Evolutionary conservation across 1,284 basidiomycete species (phyloP).

Genomic region (Ustilago trichophora): DNA sequence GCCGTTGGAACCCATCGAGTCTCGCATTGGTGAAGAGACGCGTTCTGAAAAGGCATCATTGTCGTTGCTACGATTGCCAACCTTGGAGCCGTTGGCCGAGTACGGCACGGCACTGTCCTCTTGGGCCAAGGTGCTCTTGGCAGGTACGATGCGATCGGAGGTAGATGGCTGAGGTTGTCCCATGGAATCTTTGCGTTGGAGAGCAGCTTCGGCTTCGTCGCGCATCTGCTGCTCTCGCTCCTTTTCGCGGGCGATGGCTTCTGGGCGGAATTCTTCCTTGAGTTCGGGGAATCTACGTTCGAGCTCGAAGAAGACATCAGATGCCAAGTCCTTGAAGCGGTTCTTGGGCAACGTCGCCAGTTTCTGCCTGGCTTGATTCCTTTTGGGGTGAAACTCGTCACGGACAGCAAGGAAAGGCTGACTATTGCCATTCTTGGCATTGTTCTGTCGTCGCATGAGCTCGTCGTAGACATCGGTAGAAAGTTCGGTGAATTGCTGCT

Average conservation of each 20-base stretch:
- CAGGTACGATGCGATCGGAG: conserved; percentile 85
- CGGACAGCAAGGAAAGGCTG: conserved; percentile 68
- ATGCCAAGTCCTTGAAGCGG: conserved; percentile 94
- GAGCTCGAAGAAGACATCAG: conserved; percentile 95
- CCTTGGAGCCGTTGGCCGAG: conserved; percentile 67
- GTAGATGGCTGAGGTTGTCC: conserved; percentile 53
- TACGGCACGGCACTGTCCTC: conserved; percentile 95
- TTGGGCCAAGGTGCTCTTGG: conserved; percentile 92
- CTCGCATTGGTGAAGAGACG: conserved; percentile 34
- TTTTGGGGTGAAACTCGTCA: conserved; percentile 96
- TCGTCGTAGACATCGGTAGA: conserved; percentile 66
- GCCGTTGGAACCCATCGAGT: conserved; percentile 42
- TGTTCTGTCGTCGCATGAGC: conserved; percentile 60
- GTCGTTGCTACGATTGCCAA: conserved; percentile 24
- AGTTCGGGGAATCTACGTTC: conserved; percentile 94
- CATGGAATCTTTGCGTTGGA: conserved; percentile 38
- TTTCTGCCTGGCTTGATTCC: conserved; percentile 98
- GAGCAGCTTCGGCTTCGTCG: conserved; percentile 25
- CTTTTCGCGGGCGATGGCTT: conserved; percentile 51
- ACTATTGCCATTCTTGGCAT: conserved; percentile 38
- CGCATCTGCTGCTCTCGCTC: conserved; percentile 32
- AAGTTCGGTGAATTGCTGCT: conserved; percentile 66
- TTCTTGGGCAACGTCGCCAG: conserved; percentile 90
- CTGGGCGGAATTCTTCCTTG: conserved; percentile 70
- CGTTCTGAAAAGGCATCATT: conserved; percentile 15